These are phyloP conservation scores for Ceratocystis cubensis DNA, from an alignment of 2,329 filamentous ascomycete genomes.

Conservation along the genomic window DNA sequence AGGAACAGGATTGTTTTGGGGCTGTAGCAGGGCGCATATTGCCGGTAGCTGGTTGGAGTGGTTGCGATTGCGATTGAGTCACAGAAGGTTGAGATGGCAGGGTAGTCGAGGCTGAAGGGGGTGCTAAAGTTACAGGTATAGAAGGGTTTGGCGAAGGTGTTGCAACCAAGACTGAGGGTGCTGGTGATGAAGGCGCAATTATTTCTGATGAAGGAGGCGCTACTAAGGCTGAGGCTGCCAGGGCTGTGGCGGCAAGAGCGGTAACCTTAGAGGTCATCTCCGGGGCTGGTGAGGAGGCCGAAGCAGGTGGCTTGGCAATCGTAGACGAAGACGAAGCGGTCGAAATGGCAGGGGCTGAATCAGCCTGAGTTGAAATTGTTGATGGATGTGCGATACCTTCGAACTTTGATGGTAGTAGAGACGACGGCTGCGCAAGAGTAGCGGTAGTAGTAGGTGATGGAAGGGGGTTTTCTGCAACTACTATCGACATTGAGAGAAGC, in stretches of 20 bases:
- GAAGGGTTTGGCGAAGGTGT: neutral
- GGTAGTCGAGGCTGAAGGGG: neutral
- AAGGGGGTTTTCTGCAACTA: neutral
- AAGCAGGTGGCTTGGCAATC: neutral
- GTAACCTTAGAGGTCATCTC: neutral
- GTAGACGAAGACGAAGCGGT: neutral
- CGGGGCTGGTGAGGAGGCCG: neutral
- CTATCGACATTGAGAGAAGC: neutral
- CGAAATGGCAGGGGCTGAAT: neutral
- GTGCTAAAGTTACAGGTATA: neutral
- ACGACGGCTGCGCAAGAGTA: neutral
- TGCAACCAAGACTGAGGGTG: neutral
- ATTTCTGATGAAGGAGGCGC: neutral
- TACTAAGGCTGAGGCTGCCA: neutral
- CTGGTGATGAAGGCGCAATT: neutral
- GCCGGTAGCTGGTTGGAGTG: neutral
- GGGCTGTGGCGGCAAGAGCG: neutral
- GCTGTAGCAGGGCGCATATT: neutral
- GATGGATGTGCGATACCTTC: neutral
- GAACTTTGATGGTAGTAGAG: neutral
- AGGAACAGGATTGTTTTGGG: neutral
- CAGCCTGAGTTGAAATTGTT: neutral
- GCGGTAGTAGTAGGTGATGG: neutral
- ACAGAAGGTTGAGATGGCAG: neutral
- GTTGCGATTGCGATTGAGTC: constrained; percentile 1